Conservation (phyloP, 2,329 filamentous ascomycete species). For the Byssoonygena ceratinophila region DNA sequence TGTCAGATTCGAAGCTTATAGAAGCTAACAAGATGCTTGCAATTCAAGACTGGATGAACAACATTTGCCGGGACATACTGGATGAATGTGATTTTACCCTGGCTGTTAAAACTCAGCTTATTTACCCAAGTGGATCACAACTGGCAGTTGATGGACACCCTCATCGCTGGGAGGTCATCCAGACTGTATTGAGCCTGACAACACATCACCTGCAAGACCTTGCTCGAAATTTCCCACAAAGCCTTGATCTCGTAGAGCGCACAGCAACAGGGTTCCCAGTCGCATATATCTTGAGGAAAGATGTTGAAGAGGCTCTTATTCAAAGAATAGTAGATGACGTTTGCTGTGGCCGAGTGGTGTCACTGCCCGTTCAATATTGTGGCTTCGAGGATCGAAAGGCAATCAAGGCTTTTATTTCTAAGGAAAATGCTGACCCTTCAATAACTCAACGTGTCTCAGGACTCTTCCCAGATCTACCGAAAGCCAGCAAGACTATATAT, state of each 20-base stretch:
- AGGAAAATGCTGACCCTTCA: neutral
- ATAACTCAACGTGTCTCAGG: conserved; percentile 19
- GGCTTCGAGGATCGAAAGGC: conserved; percentile 25
- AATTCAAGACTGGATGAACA: conserved; percentile 37
- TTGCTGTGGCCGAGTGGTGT: neutral
- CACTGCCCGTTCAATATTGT: conserved; percentile 20
- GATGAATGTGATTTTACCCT: conserved; percentile 52
- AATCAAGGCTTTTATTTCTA: conserved; percentile 20
- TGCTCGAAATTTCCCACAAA: neutral
- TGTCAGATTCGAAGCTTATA: conserved; percentile 45
- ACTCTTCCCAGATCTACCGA: conserved; percentile 21
- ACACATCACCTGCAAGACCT: neutral
- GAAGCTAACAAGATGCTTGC: conserved; percentile 42
- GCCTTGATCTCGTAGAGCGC: conserved; percentile 1
- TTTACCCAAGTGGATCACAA: conserved; percentile 46
- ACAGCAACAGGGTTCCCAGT: conserved; percentile 3
- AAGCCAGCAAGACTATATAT: conserved; percentile 33
- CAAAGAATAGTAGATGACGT: neutral
- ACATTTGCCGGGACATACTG: conserved; percentile 39
- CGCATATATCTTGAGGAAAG: conserved; percentile 6
- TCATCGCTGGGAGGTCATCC: conserved; percentile 40
- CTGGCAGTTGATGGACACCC: conserved; percentile 44
- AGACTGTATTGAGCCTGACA: conserved; percentile 22
- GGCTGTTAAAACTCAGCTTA: conserved; percentile 45
- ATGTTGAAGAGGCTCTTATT: conserved; percentile 2